Percentiles rank a stretch among this genome's conserved stretches.
Conservation (phyloP, 2,329 filamentous ascomycete genomes). For the Penicillium sp. region DNA sequence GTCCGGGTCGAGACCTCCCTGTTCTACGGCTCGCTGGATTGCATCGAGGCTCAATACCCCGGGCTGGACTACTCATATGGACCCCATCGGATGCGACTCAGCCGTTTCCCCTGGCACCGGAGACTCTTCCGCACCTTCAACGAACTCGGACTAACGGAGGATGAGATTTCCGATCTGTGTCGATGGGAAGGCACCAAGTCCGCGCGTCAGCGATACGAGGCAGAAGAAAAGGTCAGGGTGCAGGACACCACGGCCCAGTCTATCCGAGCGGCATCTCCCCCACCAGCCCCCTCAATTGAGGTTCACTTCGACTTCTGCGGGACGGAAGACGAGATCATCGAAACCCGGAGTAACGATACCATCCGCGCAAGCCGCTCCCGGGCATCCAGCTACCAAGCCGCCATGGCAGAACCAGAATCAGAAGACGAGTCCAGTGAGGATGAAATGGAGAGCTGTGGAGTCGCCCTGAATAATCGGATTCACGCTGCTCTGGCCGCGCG, state of each 20-base stretch:
- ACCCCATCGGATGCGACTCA: conserved; percentile 63
- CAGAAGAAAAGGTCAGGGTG: conserved; percentile 60
- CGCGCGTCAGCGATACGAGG: conserved; percentile 48
- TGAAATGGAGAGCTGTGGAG: conserved; percentile 53
- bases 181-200: conserved; percentile 58
- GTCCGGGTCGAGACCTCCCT: conserved; percentile 64
- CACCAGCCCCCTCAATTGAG: conserved; percentile 32
- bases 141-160: conserved; percentile 57
- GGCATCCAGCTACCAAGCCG: conserved; percentile 22
- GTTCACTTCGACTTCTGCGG: conserved; percentile 32
- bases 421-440: conserved; percentile 49
- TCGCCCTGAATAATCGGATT: conserved; percentile 54
- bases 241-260: conserved; percentile 62
- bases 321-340: conserved; percentile 25
- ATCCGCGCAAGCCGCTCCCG: conserved; percentile 24
- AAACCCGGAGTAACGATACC: conserved; percentile 26
- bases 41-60: conserved; percentile 66
- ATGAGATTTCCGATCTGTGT: conserved; percentile 63
- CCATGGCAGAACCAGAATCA: conserved; percentile 30
- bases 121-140: conserved; percentile 64
- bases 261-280: conserved; percentile 53
- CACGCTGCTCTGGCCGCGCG: conserved; percentile 55
- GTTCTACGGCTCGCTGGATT: conserved; percentile 66
- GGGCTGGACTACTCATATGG: conserved; percentile 64
- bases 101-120: conserved; percentile 62